Conservation (phyloP, 768 basidiomycete genomes). For the Lentinula sp. region DNA sequence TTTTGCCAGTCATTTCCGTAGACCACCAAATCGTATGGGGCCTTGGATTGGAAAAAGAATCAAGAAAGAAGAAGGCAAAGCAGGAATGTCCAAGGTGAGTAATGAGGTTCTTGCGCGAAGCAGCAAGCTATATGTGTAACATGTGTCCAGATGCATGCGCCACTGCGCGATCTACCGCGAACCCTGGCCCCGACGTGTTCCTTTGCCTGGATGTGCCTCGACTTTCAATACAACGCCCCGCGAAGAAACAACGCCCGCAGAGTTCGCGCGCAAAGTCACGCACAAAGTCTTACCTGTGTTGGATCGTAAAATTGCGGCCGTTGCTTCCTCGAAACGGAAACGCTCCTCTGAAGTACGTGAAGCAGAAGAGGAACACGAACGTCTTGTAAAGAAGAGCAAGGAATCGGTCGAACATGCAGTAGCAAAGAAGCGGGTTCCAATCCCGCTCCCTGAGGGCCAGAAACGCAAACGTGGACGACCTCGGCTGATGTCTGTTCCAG, state of each 20-base stretch:
- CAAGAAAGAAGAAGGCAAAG: constrained; percentile 51
- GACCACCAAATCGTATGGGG: constrained; percentile 77
- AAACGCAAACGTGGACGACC: constrained; percentile 6
- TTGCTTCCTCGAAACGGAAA: constrained; percentile 15
- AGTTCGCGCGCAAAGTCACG: constrained; percentile 40
- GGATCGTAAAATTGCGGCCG: constrained; percentile 49
- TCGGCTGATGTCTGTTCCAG: not conserved
- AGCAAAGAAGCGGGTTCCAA: not conserved
- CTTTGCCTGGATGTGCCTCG: constrained; percentile 38
- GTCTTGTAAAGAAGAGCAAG: not conserved
- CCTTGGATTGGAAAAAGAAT: constrained; percentile 37
- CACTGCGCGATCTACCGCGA: constrained; percentile 73
- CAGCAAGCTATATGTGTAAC: not conserved
- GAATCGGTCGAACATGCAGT: not conserved
- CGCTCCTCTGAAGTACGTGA: not conserved
- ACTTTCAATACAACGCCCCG: constrained; percentile 37
- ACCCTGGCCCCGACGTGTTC: constrained; percentile 63
- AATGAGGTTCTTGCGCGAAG: constrained; percentile 8
- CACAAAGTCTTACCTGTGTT: constrained; percentile 43
- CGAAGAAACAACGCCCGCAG: constrained; percentile 43
- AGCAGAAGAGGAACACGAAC: not conserved
- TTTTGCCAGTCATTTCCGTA: constrained; percentile 71
- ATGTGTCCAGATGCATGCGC: constrained; percentile 56
- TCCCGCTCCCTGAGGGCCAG: not conserved
- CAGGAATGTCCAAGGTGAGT: constrained; percentile 74